phyloP scores from a whole-genome alignment of 768 basidiomycete genomes.

The Peribolospora kevripleyi region DNA sequence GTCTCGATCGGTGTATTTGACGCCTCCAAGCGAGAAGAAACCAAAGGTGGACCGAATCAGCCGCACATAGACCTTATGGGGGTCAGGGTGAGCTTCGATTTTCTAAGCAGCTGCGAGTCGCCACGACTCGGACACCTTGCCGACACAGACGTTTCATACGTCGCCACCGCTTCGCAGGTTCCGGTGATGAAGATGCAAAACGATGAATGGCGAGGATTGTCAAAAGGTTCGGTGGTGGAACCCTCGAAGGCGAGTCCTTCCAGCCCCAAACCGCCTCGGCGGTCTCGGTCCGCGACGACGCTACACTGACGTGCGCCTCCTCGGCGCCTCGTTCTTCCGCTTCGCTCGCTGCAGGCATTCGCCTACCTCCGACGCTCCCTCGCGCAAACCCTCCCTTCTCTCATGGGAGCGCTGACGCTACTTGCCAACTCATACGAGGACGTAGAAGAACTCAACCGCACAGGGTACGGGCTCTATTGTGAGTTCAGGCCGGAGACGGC shows the following conservation, averaged over 20 bases:
- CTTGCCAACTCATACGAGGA: slow-evolving; percentile 20
- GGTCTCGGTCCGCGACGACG: neutral
- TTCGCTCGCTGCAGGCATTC: slow-evolving; percentile 30
- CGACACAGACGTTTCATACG: neutral
- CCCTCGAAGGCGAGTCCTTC: slow-evolving; percentile 27
- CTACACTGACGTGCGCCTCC: neutral
- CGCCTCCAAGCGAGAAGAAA: slow-evolving; percentile 29
- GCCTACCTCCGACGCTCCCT: slow-evolving; percentile 60
- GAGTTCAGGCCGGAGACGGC: slow-evolving; percentile 62
- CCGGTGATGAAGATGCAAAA: slow-evolving; percentile 49
- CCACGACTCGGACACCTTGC: neutral
- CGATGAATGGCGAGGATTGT: slow-evolving; percentile 61
- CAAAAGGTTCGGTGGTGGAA: slow-evolving; percentile 38
- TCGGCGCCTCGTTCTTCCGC: neutral
- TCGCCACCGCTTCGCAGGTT: slow-evolving; percentile 21
- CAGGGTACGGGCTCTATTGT: slow-evolving; percentile 56
- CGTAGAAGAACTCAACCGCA: slow-evolving; percentile 32
- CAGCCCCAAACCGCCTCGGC: neutral
- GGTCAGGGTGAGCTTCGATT: slow-evolving; percentile 27
- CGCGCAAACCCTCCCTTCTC: slow-evolving; percentile 25
- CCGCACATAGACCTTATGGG: slow-evolving; percentile 66
- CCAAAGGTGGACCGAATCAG: slow-evolving; percentile 42
- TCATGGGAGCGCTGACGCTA: slow-evolving; percentile 16
- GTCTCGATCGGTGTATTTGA: slow-evolving; percentile 56
- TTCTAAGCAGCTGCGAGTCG: too few relatives aligned